These are phyloP conservation scores for Botrytis pseudocinerea DNA, from an alignment of 2,329 filamentous ascomycete genomes.

Conservation along the genomic window DNA sequence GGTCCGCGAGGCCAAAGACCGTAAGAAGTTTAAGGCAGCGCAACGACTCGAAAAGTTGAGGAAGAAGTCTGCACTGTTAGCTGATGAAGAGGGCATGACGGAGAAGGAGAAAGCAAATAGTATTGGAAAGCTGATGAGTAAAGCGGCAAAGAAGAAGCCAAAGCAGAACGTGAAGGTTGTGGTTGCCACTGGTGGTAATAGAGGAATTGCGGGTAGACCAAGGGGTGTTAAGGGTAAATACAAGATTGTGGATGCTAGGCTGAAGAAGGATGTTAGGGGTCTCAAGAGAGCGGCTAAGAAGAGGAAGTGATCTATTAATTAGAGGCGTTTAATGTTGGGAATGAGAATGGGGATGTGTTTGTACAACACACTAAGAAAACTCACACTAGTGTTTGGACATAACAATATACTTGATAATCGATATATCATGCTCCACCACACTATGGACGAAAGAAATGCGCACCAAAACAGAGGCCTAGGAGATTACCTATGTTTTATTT, in stretches of 20 bases:
- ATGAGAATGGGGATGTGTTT: not conserved
- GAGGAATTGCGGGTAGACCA: constrained; percentile 81
- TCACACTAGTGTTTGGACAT: not conserved
- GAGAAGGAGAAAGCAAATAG: constrained; percentile 93
- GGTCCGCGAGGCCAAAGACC: constrained; percentile 90
- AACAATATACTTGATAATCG: not conserved
- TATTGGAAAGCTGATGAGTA: constrained; percentile 79
- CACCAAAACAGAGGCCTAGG: not conserved
- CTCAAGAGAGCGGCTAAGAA: constrained; percentile 80
- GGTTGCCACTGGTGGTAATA: constrained; percentile 81
- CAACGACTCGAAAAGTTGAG: constrained; percentile 90
- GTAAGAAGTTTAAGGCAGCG: constrained; percentile 95
- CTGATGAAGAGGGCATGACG: constrained; percentile 86
- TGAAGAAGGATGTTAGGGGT: constrained; percentile 95
- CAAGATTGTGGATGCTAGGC: constrained; percentile 90
- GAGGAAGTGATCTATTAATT: constrained; percentile 49
- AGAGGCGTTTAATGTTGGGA: not conserved
- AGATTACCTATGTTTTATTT: not conserved
- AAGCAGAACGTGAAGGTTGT: constrained; percentile 82
- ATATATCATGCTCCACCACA: not conserved
- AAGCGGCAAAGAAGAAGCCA: constrained; percentile 82
- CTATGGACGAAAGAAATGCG: not conserved
- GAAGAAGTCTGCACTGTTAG: constrained; percentile 92
- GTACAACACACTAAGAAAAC: constrained; percentile 4
- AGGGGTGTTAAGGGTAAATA: constrained; percentile 94